Evolutionary conservation across 148 eudicot species (phyloP), one percentile per base, ranked within the genome.

Genomic region (Chenopodium album): DNA sequence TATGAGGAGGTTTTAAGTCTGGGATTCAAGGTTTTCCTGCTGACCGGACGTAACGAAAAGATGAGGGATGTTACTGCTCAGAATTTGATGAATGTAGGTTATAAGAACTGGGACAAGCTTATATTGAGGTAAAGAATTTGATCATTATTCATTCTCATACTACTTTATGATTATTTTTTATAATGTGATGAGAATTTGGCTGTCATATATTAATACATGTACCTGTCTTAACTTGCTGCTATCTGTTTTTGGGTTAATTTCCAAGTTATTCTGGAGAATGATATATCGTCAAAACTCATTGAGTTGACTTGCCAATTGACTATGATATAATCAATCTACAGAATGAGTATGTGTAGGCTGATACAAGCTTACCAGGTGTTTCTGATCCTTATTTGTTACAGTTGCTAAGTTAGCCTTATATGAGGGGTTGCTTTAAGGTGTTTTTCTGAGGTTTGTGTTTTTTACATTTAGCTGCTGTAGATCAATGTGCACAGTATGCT

Each of bases 11-110:
- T 95, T 75, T 69, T 87, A 81, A 86, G 80, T 29, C 77, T 92
- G 76, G 97, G 98, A 29, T 90, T 92, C 82, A 95, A 90, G 83
- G 88, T 93, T 78, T 84, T 95, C 85, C 82, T 95, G 79, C 82
- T 95, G 34, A 93, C 98, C 0, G 98, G 98, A 17, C 92, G 98
- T 32, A 89, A 87, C 29, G 97, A 93, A 81, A 84, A 73, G 65
- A 92, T 87, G 16, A 85, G 93, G 85, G 88, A 80, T 73, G 79
- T 92, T 23, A 95, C 98, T 26, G 82, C 87, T 47, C 88, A 92
- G 73, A 95, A 95, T 78, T 78, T 95, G 93, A 81, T 87, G 67
- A 86, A 86, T 76, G 97, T 85, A 3, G 98, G 98, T 52, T 93
- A 91, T 68, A 87, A 68, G 54, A 84, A 85, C 37, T 95, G 98